Conservation (phyloP, 768 basidiomycete genomes). For the Termitomyces sp. region DNA sequence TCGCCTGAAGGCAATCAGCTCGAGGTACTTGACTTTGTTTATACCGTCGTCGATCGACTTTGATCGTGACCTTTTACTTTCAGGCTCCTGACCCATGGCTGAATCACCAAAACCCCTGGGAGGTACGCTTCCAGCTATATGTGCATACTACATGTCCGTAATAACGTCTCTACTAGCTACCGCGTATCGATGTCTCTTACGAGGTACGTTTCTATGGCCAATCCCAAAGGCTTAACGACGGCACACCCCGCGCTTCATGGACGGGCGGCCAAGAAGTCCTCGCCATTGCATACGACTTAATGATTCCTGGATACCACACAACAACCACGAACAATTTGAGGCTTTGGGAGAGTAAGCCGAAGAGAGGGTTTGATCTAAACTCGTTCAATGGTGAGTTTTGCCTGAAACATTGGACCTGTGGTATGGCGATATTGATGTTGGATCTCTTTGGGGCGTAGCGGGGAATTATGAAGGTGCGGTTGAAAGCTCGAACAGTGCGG, state of each 20-base stretch:
- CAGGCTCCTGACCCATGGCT: constrained; percentile 93
- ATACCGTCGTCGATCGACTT: background rate
- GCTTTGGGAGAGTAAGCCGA: constrained; percentile 80
- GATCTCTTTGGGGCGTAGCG: constrained; percentile 35
- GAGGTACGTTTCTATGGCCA: constrained; percentile 88
- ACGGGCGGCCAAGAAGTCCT: constrained; percentile 91
- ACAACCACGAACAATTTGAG: constrained; percentile 88
- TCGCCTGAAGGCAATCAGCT: constrained; percentile 79
- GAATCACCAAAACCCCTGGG: constrained; percentile 85
- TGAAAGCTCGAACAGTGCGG: constrained; percentile 83
- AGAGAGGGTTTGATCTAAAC: constrained; percentile 89
- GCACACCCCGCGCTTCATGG: constrained; percentile 63
- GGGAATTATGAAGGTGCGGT: constrained; percentile 93
- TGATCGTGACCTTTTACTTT: background rate
- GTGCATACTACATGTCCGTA: background rate
- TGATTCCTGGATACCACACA: constrained; percentile 85
- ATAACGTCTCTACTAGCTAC: constrained; percentile 33
- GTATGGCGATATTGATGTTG: background rate
- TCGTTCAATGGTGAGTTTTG: constrained; percentile 77
- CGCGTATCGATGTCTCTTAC: constrained; percentile 78
- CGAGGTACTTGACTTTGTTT: constrained; percentile 35
- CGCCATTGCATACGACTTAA: constrained; percentile 91
- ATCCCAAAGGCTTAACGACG: constrained; percentile 62
- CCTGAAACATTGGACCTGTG: no score
- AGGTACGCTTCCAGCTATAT: constrained; percentile 26